These are phyloP conservation scores for Lentinula lateritia DNA, from an alignment of 768 basidiomycete species.

Conservation along the genomic window DNA sequence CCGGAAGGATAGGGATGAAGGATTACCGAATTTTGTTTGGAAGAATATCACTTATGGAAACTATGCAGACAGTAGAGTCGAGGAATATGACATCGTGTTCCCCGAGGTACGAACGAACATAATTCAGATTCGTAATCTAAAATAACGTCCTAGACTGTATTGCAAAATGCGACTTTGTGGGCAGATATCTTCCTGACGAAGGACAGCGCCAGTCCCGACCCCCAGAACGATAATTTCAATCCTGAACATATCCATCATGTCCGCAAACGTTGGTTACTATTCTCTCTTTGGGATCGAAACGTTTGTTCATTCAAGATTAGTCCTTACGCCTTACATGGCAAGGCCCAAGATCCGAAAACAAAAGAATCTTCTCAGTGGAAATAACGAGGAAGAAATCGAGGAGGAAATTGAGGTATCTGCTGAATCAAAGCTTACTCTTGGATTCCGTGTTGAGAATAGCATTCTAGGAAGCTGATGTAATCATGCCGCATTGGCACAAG, in stretches of 20 bases:
- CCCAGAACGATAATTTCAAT: slow-evolving; percentile 46
- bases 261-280: slow-evolving; percentile 59
- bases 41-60: slow-evolving; percentile 73
- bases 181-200: slow-evolving; percentile 75
- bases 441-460: background rate
- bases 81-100: slow-evolving; percentile 56
- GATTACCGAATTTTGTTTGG: slow-evolving; percentile 70
- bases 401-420: slow-evolving; percentile 46
- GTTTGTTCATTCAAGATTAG: slow-evolving; percentile 30
- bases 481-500: slow-evolving; percentile 81
- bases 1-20: slow-evolving; percentile 40
- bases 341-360: slow-evolving; percentile 70
- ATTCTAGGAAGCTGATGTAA: slow-evolving; percentile 41
- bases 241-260: slow-evolving; percentile 59
- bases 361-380: slow-evolving; percentile 66
- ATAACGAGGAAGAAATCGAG: slow-evolving; percentile 30
- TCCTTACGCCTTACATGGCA: slow-evolving; percentile 80
- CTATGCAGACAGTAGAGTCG: slow-evolving; percentile 44
- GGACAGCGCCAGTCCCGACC: slow-evolving; percentile 62
- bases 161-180: slow-evolving; percentile 78
- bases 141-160: slow-evolving; percentile 47
- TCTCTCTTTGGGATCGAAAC: background rate
- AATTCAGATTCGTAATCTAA: background rate
- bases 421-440: background rate
- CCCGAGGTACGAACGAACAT: slow-evolving; percentile 45